Evolutionary conservation across 2,329 filamentous ascomycete genomes (phyloP).

Genomic region (Alternaria postmessia): DNA sequence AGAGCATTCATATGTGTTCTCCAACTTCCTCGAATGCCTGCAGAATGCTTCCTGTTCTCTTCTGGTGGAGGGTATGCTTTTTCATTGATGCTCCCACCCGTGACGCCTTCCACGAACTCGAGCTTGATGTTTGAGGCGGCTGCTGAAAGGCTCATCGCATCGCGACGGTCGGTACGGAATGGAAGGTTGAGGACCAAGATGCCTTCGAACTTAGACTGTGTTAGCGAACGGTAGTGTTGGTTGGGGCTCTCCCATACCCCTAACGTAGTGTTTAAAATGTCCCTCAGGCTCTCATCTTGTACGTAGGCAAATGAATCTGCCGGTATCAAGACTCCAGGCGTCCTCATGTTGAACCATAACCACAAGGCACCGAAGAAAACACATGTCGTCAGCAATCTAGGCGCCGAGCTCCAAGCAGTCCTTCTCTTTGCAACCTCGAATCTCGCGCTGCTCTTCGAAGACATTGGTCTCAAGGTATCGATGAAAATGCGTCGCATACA

Average conservation of each 20-base stretch:
- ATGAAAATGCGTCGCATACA: slow-evolving; percentile 41
- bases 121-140: slow-evolving; percentile 58
- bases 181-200: slow-evolving; percentile 64
- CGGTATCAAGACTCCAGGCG: slow-evolving; percentile 26
- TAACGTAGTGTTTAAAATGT: slow-evolving; percentile 40
- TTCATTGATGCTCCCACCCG: slow-evolving; percentile 44
- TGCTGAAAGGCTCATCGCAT: slow-evolving; percentile 60
- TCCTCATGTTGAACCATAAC: slow-evolving; percentile 29
- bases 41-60: slow-evolving; percentile 37
- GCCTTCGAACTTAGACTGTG: slow-evolving; percentile 58
- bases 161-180: slow-evolving; percentile 61
- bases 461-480: slow-evolving; percentile 38
- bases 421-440: slow-evolving; percentile 30
- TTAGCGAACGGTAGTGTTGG: neutral
- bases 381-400: slow-evolving; percentile 35
- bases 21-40: slow-evolving; percentile 43
- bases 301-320: slow-evolving; percentile 34
- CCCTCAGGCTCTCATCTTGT: slow-evolving; percentile 30
- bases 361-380: slow-evolving; percentile 34
- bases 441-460: slow-evolving; percentile 21
- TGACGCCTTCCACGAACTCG: slow-evolving; percentile 60
- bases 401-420: slow-evolving; percentile 31
- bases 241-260: slow-evolving; percentile 22
- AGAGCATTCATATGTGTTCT: slow-evolving; percentile 45
- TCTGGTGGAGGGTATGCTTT: slow-evolving; percentile 41